Base-by-base conservation (phyloP, 768 basidiomycete species). In the Amanita inopinata region DNA sequence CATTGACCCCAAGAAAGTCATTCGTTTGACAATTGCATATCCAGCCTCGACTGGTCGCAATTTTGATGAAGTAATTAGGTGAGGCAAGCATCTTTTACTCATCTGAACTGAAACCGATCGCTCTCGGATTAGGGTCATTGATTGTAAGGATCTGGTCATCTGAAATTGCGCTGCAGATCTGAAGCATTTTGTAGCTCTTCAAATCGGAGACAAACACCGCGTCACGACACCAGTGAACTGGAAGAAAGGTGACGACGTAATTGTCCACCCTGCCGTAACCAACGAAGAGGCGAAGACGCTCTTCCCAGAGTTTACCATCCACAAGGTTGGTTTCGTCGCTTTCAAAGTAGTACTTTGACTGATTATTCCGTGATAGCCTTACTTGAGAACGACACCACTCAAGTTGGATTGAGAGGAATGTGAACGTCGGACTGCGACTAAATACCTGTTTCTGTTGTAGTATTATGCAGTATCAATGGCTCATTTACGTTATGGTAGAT, bases 21-120 rank as follows among this genome's bases (percentile, higher is more conserved):
- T 99, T 58, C 86, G 94, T 48, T 67, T 96, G 54, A 87, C 79
- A 11, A 54, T 99, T 51, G 67, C 90, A 19, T 98, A 98, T 70
- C 96, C 96, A 46, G 93, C 94, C 37, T 83, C 90, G 9, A 92
- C 93, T 53, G 96, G 94, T 33, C 85, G 91, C 56, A 93, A 92
- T 74, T 94, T 96, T 58, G 75, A 74, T 52, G 72, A 75, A 49
- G 70, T 74, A 43, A 59, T 74, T 50, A 67, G 69, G 68, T 69
- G 49, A 56, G 67, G 49, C 18, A 19, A 35, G 20, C 27, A 32
- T 10, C 15, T 8, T 11, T 12, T 6, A 28, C 3, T 28, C 25
- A 36, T 17, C 18, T 37, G 10, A 12, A 24, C 34, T n/a, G n/a
- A 46, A 1, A 46, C 15, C 17, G 28, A 11, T 20, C n/a, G 2